A percentile compares a stretch with the other conserved stretches of the same genome.
Conservation (phyloP, 2,329 filamentous ascomycete genomes). For the Chalaropsis thielavioides region DNA sequence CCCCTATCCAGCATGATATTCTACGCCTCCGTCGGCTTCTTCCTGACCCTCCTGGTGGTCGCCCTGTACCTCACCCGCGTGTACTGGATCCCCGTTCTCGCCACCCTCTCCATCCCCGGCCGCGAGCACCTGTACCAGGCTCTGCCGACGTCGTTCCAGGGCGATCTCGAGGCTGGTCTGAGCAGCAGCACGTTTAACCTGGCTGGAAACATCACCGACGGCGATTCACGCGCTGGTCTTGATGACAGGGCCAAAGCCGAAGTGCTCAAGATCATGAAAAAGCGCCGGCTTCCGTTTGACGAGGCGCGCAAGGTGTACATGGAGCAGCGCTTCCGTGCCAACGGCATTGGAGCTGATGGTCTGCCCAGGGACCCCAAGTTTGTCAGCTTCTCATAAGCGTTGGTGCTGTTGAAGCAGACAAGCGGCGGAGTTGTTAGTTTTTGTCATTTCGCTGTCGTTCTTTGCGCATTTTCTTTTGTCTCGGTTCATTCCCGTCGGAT, state of each 20-base stretch:
- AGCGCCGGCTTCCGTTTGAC: constrained; percentile 67
- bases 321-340: constrained; percentile 70
- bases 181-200: constrained; percentile 75
- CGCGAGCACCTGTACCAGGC: constrained; percentile 57
- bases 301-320: constrained; percentile 78
- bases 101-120: constrained; percentile 39
- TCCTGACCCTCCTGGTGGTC: constrained; percentile 57
- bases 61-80: constrained; percentile 67
- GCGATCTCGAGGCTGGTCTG: constrained; percentile 78
- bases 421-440: background rate
- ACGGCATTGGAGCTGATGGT: constrained; percentile 80
- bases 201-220: constrained; percentile 59
- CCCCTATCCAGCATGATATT: constrained; percentile 51
- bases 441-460: constrained; percentile 1
- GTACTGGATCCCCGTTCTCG: constrained; percentile 59
- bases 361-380: constrained; percentile 85
- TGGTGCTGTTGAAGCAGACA: background rate
- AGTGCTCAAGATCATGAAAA: constrained; percentile 84
- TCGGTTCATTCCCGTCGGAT: background rate
- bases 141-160: constrained; percentile 62
- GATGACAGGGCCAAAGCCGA: constrained; percentile 69
- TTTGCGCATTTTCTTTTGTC: background rate
- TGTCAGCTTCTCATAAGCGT: constrained; percentile 57
- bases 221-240: constrained; percentile 66
- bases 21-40: constrained; percentile 61